Evolutionary conservation across 805 yeast species (phyloP), one percentile per base, ranked within the genome.

Genomic region (Millerozyma miso): DNA sequence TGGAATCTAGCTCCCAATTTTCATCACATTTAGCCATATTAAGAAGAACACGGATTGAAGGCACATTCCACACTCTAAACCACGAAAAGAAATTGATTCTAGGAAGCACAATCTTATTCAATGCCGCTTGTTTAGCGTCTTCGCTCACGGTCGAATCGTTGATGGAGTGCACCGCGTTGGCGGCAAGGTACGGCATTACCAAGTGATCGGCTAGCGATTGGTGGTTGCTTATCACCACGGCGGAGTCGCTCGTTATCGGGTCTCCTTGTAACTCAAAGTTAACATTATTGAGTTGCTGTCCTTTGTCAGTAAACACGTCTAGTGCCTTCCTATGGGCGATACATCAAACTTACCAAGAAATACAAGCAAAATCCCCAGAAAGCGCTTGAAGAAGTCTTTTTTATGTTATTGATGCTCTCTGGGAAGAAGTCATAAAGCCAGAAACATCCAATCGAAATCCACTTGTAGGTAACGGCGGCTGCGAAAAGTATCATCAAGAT

Each of bases 141-240:
- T 42, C 35, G 15, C n/a, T 35, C 7, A 19, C 29, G 15, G 17
- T 7, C 4, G 40, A 15, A 7, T 32, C 17, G 31, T 17, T 32
- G 26, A 26, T 29, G 12, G 41, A 15, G 13, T 47, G 26, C 58
- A 61, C 53, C 37, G 63, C 38, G 45, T 52, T 33, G 36, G 59
- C 57, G 0, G 78, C 69, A 37, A 77, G 52, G 41, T 62, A 63
- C 1, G 71, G 68, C 29, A 86, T 62, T 17, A 83, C 62, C 16
- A 81, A 53, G 56, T 81, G 80, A 58, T 88, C 96, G 12, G 79
- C 75, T 6, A 83, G 51, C 0, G 93, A 82, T 39, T 71, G 71
- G 57, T 88, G 96, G 53, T 88, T 88, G 39, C 78, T 62, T 32
- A 73, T 36, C n/a, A 69, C 41, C 19, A 65, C 45, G 19, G 76